Conservation (phyloP, 2,329 filamentous ascomycete species). For the Thielaviopsis euricoi region DNA sequence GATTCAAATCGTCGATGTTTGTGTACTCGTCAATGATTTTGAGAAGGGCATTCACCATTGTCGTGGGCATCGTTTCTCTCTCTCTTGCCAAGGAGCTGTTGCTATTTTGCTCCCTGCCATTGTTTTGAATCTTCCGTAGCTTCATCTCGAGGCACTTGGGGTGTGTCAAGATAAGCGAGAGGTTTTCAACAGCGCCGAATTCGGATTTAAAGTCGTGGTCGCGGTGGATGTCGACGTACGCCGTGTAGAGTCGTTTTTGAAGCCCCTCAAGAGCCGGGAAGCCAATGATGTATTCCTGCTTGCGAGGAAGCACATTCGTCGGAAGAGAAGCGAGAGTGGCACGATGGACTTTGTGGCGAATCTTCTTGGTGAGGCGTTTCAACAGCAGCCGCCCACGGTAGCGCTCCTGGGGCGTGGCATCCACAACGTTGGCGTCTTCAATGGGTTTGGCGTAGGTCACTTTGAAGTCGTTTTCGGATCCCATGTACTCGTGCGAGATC, state of each 20-base stretch:
- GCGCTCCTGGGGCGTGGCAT: slow-evolving; percentile 40
- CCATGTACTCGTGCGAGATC: slow-evolving; percentile 67
- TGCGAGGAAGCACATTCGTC: slow-evolving; percentile 50
- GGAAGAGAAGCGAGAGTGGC: slow-evolving; percentile 48
- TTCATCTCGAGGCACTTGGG: slow-evolving; percentile 30
- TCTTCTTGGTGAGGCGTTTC: slow-evolving; percentile 50
- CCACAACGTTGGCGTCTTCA: slow-evolving; percentile 47
- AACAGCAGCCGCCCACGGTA: slow-evolving; percentile 49
- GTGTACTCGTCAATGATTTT: slow-evolving; percentile 4
- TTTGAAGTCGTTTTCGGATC: slow-evolving; percentile 49
- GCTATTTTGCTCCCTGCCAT: neutral
- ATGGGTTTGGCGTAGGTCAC: slow-evolving; percentile 59
- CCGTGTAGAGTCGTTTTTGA: slow-evolving; percentile 46
- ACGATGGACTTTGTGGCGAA: slow-evolving; percentile 65
- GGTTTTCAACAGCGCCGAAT: slow-evolving; percentile 22
- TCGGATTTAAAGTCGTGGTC: neutral
- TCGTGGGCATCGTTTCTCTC: slow-evolving; percentile 5
- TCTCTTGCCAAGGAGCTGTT: neutral
- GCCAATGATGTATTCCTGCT: slow-evolving; percentile 68
- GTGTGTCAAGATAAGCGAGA: slow-evolving; percentile 36
- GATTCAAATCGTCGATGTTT: slow-evolving; percentile 5
- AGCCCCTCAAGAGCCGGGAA: slow-evolving; percentile 46
- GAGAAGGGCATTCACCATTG: neutral
- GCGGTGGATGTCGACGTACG: slow-evolving; percentile 21
- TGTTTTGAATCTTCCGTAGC: slow-evolving; percentile 13